Evolutionary conservation across 352 stramenopile species (phyloP), one percentile per base, ranked within the genome.

Genomic region (Phytophthora fragariaefolia): DNA sequence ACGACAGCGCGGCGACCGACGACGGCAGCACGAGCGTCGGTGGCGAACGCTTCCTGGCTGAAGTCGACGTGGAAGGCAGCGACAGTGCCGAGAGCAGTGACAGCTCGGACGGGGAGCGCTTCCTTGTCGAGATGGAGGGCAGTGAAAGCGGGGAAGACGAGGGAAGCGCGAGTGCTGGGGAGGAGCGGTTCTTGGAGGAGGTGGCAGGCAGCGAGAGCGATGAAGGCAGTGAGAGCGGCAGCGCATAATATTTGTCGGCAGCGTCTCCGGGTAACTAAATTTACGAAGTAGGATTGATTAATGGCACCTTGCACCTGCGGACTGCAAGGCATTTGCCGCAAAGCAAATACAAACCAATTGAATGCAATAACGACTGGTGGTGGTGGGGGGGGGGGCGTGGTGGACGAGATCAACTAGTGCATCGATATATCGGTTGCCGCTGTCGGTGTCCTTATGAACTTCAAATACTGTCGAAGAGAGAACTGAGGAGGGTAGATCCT

Each of bases 111-210:
- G 17, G 1, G 12, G 38, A 46, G 0, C 54, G 62, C 13, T 70
- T 70, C 38, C 48, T 70, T n/a, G 18, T 51, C 0, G 63, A 65
- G n/a, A 15, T 61, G 8, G 47, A 60, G 9, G 30, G 27, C 4
- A 66, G 56, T 45, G 48, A 54, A 12, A 60, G 47, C n/a, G 26
- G 27, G n/a, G 57, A 36, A 6, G 24, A 22, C 1, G 48, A 69
- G n/a, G 13, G 22, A 27, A 61, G 56, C 27, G 55, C 48, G 20
- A 71, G 63, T 15, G 12, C 26, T 3, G 48, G 51, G 3, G 40
- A 26, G 7, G 50, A 66, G 0, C 47, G 63, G 0, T 61, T 60
- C 52, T 32, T 69, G 0, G 12, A 48, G 9, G 49, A 58, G 13
- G 20, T 58, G 6, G 28, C 54, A 12, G 47, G 23, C 18, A 60